Base-by-base conservation (phyloP, 257 asterid genomes). In the Cynanchum wilfordii region DNA sequence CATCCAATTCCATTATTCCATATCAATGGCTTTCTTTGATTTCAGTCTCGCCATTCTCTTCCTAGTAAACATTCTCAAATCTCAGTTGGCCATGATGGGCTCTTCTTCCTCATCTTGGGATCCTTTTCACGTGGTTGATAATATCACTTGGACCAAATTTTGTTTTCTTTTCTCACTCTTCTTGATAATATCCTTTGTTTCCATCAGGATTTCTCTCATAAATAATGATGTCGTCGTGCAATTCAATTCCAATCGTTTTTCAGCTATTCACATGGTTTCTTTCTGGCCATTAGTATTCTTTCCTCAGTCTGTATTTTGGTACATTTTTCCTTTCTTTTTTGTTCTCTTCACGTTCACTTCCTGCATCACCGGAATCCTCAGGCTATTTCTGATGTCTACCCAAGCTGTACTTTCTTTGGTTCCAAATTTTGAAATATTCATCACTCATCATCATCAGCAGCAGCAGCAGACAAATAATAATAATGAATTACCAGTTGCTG, bases 301-400 rank as follows among this genome's bases (percentile, higher is more conserved):
- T 45, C 81, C 87, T 2, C 77, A 77, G 29, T 16, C 49, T 22
- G 59, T 80, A 29, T 83, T 83, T 10, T 83, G 83, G 83, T 78
- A 73, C 62, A 0, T 59, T 7, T 78, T 65, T 63, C 87, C 82
- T 27, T 3, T 70, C 0, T 72, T 80, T 16, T 11, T 83, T 22
- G 17, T 70, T 2, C 29, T 56, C n/a, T 75, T 69, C 65, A 42
- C 56, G 0, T 76, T 73, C 29, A 73, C 5, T 44, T 10, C 64
- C 8, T 57, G 77, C 17, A 25, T 80, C 12, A 49, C 71, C 0
- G 52, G 52, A 15, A 19, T 69, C 13, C 59, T 75, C 4, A 16
- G 22, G n/a, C 73, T 62, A 22, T 56, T 72, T 33, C 3, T 47
- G 3, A 10, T 1, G 17, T 10, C 52, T 3, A 47, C 12, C 3